Base-by-base conservation (phyloP, 2,329 filamentous ascomycete genomes). In the Daldinia sp. region DNA sequence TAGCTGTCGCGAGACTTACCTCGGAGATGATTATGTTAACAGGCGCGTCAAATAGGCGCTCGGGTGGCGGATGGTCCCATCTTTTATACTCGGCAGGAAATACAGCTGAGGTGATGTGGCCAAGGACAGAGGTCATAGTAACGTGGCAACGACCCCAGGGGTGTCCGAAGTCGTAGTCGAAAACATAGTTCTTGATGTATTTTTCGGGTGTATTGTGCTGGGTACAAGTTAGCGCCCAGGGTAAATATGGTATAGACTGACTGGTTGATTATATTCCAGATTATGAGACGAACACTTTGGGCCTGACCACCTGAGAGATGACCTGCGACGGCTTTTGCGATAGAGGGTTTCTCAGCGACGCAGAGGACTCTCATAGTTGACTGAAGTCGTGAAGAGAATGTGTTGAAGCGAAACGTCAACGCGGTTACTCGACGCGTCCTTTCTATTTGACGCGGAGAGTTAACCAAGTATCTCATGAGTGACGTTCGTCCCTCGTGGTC, bases 131-230 rank as follows among this genome's bases (percentile, higher is more conserved):
- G 58, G 95, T 99, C 91, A 99, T 98, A 41, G 90, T 93, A 47
- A 97, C 94, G 10, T 87, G 83, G 76, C 92, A 97, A 64, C 83
- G 83, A 17, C 94, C 93, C 91, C 93, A 97, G 68, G 85, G 82
- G 47, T 82, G 84, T 4, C 89, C 89, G 76, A 99, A 99, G 75
- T 92, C 88, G 78, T 95, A 99, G 45, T 90, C 85, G 74, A 99
- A 99, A 25, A 88, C 84, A 79, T 97, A 98, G 73, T 99, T 99
- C 76, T 97, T 98, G 76, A 96, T 90, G 78, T 89, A 98, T 70
- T 86, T 85, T 67, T 88, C 88, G 17, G 87, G 82, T 2, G 93
- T 90, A 65, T 86, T 84, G 69, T 84, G 83, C 92, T 96, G 58
- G 23, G 35, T 43, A 35, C n/a, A 23, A 30, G 60, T 70, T 51